These are phyloP conservation scores for Moricandia arvensis DNA, from an alignment of 345 rosid species.

Conservation along the genomic window DNA sequence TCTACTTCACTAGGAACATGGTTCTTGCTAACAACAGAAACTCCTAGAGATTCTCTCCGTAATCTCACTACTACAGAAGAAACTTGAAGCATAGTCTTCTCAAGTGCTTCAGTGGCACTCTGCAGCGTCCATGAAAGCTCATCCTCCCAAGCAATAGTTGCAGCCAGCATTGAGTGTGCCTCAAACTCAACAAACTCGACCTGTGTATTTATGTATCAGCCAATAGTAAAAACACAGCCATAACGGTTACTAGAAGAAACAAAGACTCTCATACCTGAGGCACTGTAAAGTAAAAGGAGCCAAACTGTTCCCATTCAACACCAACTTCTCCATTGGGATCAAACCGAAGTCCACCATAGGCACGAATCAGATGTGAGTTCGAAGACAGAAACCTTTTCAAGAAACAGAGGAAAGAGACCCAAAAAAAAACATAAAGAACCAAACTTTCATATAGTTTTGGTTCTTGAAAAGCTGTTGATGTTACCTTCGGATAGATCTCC, in stretches of 20 bases:
- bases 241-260: background rate
- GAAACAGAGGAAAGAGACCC: background rate
- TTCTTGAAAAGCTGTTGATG: background rate
- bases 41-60: conserved; percentile 46
- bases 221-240: background rate
- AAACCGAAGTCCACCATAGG: conserved; percentile 85
- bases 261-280: conserved; percentile 59
- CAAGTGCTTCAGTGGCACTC: conserved; percentile 51
- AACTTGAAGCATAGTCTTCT: conserved; percentile 53
- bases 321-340: conserved; percentile 59
- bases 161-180: conserved; percentile 69
- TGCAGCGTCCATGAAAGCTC: conserved; percentile 61
- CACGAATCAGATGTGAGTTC: conserved; percentile 73
- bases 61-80: conserved; percentile 49
- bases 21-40: conserved; percentile 55
- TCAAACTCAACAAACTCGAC: conserved; percentile 85
- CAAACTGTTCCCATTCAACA: conserved; percentile 76
- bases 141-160: conserved; percentile 75
- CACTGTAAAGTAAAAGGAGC: conserved; percentile 76
- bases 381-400: conserved; percentile 60
- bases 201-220: conserved; percentile 46
- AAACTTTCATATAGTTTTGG: background rate
- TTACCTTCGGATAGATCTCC: conserved; percentile 80
- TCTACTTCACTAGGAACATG: conserved; percentile 54
- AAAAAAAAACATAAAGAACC: background rate